Base-by-base conservation (phyloP, 78 protist species). In the Guillardia theta region DNA sequence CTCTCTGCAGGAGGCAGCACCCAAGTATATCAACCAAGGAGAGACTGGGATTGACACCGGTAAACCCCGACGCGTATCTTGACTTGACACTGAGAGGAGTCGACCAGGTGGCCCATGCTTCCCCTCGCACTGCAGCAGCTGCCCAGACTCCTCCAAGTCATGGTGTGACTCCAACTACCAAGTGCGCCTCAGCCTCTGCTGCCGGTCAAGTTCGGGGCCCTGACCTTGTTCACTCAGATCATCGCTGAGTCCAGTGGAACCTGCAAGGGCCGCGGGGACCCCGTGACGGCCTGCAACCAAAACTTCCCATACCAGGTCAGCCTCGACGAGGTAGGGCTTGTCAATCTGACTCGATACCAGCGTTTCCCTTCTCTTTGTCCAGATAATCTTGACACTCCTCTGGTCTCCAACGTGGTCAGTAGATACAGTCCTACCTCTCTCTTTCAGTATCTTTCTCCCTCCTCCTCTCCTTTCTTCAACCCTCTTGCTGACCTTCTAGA, bases 191-290 rank as follows among this genome's bases (percentile, higher is more conserved):
- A n/a, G n/a, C n/a, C n/a, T n/a, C n/a, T n/a, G n/a, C n/a, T n/a
- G n/a, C n/a, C n/a, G n/a, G n/a, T n/a, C n/a, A n/a, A n/a, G n/a
- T n/a, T n/a, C n/a, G n/a, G n/a, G n/a, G n/a, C n/a, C n/a, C n/a
- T n/a, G n/a, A n/a, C n/a, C n/a, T n/a, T n/a, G n/a, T n/a, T n/a
- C n/a, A n/a, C n/a, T n/a, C 83, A 70, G 83, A 70, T 70, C 6
- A 24, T 33, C 46, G 83, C 83, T 12, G 83, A 36, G 45, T 33
- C 45, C 36, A 70, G 83, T 43, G 83, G 83, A 0, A 0, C 22
- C 9, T 70, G 83, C 83, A 70, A 70, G 41, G 83, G 83, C 83
- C 83, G 83, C 33, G 83, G 83, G 46, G 22, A 70, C 83, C 45
- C 9, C 27, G 83, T 36, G 15, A 4, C 36, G 36, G 83, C 83